Conservation (phyloP, 345 rosid species). For the Xanthoceras sorbifolium region DNA sequence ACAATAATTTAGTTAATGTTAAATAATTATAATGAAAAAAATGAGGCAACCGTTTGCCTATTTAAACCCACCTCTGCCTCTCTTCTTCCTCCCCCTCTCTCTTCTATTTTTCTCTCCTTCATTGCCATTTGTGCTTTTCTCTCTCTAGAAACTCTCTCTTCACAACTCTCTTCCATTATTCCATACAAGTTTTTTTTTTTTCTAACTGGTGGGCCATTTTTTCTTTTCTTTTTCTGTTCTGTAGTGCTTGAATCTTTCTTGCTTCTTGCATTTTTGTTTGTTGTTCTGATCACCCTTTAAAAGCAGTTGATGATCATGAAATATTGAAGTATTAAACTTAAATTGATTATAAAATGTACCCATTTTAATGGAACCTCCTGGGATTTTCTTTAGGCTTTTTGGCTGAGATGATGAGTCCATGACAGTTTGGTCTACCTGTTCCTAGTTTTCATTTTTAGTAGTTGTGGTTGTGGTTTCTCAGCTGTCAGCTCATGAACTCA, state of each 20-base stretch:
- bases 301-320: neutral
- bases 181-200: constrained; percentile 10
- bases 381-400: neutral
- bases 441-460: constrained; percentile 2
- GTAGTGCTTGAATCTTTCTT: no score
- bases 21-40: neutral
- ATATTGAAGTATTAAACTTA: neutral
- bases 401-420: neutral
- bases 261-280: neutral
- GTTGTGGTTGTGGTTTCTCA: constrained; percentile 34
- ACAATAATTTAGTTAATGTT: neutral
- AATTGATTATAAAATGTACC: neutral
- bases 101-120: constrained; percentile 11
- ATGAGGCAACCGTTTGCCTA: constrained; percentile 28
- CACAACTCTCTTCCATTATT: constrained; percentile 11
- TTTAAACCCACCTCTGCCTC: constrained; percentile 31
- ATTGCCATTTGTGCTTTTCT: neutral
- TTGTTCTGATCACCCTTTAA: neutral
- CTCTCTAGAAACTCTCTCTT: neutral
- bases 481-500: constrained; percentile 26
- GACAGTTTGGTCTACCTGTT: constrained; percentile 15
- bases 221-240: neutral
- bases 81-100: constrained; percentile 36
- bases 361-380: neutral
- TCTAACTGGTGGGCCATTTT: constrained; percentile 27